Evolutionary conservation across 352 stramenopile genomes (phyloP), one percentile per base, ranked within the genome.

Genomic region (Phytophthora fragariae): DNA sequence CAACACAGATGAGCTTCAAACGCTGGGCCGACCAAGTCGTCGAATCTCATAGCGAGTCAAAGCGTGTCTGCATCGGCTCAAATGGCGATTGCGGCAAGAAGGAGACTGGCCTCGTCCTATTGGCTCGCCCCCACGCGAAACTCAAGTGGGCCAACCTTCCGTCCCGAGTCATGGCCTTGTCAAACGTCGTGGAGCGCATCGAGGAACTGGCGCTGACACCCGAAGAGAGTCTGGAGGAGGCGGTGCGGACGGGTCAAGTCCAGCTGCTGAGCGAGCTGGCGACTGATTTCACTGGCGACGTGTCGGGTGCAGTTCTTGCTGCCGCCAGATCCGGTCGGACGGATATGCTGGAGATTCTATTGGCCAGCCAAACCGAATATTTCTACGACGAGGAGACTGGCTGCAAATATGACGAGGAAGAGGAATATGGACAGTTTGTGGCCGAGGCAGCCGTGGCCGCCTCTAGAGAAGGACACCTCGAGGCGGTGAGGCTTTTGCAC

Each of bases 301-400:
- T 62, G n/a, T 17, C 56, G 15, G 44, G 5, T 11, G 56, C 44
- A 19, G 56, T 39, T 39, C 17, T 50, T 10, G 33, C n/a, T 31
- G 35, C 56, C 15, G 35, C 56, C 17, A 37, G 35, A 19, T n/a
- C 4, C 7, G 56, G 56, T 21, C 56, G 44, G 8, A 50, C 50
- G 33, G 33, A n/a, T n/a, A 21, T 24, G 4, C 56, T 62, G n/a
- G 56, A 62, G 21, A 62, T 62, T n/a, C n/a, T 62, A 24, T 33
- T 39, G 33, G 44, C 50, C 3, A 21, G n/a, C 12, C 33, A 24
- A 21, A 15, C 29, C 37, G 21, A 52, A 10, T 35, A 33, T 3
- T 62, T 24, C 44, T 52, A 52, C n/a, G 44, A 52, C 14, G 44
- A 24, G 44, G 44, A 52, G n/a, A 21, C 7, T 0, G n/a, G 44